Conservation (phyloP, 345 rosid genomes). For the Eucalyptus sp. region DNA sequence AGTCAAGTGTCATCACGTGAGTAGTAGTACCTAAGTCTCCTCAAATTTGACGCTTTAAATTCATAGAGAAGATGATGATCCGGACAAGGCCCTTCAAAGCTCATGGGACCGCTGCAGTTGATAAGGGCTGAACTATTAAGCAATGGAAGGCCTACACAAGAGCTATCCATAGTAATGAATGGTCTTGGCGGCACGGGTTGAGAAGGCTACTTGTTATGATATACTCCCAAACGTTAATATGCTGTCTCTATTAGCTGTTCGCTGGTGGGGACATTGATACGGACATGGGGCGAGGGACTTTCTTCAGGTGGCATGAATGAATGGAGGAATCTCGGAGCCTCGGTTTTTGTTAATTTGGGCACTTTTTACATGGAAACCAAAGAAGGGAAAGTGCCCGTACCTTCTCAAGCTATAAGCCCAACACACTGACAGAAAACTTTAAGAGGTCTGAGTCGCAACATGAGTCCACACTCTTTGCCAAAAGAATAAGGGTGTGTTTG, state of each 20-base stretch:
- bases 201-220: neutral
- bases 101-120: neutral
- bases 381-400: neutral
- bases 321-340: neutral
- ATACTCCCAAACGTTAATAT: neutral
- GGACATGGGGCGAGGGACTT: neutral
- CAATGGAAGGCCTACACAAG: neutral
- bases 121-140: neutral
- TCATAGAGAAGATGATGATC: neutral
- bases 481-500: neutral
- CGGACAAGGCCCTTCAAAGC: neutral
- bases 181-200: neutral
- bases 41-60: neutral
- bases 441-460: neutral
- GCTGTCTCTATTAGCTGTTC: no score
- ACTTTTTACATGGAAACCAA: neutral
- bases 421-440: neutral
- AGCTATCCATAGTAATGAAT: neutral
- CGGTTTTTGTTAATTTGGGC: neutral
- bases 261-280: neutral
- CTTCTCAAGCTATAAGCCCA: neutral
- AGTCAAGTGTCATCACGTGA: neutral
- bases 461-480: neutral
- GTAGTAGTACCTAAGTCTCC: neutral
- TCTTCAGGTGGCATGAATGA: neutral